Evolutionary conservation across 2,329 filamentous ascomycete genomes (phyloP).

Genomic region (Aphanoascus verrucosus): DNA sequence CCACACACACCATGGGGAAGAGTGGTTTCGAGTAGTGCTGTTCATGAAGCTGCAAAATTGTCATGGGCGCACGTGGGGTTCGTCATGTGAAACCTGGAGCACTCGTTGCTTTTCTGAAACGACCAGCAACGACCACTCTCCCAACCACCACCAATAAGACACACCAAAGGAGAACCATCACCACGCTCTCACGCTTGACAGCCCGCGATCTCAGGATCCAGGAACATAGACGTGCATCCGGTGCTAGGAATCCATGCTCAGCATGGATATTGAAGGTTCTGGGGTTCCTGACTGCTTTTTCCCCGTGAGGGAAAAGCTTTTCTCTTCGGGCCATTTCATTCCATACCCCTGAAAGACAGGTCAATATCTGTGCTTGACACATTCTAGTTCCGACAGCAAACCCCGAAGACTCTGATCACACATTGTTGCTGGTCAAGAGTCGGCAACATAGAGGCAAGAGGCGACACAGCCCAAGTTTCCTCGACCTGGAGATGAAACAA

Average conservation of each 20-base stretch:
- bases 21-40: conserved; percentile 2
- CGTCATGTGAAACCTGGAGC: conserved; percentile 10
- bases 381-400: neutral
- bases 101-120: conserved; percentile 7
- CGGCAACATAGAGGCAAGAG: neutral
- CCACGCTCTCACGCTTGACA: conserved; percentile 1
- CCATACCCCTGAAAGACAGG: conserved; percentile 2
- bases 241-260: conserved; percentile 8
- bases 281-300: neutral
- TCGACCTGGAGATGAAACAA: conserved; percentile 3
- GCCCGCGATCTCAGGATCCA: conserved; percentile 1
- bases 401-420: neutral
- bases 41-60: neutral
- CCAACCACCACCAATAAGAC: neutral
- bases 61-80: conserved; percentile 6
- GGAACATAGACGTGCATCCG: neutral
- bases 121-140: neutral
- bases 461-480: neutral
- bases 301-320: neutral
- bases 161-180: conserved; percentile 3
- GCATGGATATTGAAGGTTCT: neutral
- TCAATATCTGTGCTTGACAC: conserved; percentile 1
- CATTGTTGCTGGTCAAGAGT: neutral
- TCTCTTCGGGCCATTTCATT: neutral
- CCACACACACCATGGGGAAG: neutral